Conservation (phyloP, 306 rosid genomes). For the Oxytropis ochrocephala region DNA sequence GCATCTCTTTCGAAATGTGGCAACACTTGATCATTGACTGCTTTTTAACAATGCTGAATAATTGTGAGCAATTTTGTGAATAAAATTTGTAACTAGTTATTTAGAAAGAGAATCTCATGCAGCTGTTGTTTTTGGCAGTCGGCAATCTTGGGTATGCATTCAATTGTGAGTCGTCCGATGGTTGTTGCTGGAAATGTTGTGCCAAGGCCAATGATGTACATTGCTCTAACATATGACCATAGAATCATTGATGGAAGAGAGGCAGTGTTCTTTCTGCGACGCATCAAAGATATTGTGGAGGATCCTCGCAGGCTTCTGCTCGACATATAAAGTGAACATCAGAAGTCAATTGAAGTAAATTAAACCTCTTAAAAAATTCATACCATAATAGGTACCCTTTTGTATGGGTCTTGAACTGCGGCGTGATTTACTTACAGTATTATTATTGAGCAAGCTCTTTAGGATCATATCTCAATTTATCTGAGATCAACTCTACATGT, state of each 20-base stretch:
- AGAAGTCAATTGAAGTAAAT: background rate
- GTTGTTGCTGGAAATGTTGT: constrained; percentile 66
- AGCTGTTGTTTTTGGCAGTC: constrained; percentile 45
- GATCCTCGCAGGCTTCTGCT: constrained; percentile 81
- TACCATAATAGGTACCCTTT: constrained; percentile 23
- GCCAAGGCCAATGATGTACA: constrained; percentile 73
- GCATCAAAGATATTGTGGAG: constrained; percentile 70
- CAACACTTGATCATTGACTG: background rate
- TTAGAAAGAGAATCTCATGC: background rate
- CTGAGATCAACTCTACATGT: constrained; percentile 7
- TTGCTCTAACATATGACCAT: constrained; percentile 81
- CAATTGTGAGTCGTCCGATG: constrained; percentile 64
- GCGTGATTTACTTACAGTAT: constrained; percentile 24
- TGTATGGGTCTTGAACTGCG: constrained; percentile 27
- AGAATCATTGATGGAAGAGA: constrained; percentile 87
- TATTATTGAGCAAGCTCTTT: constrained; percentile 18
- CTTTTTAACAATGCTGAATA: background rate
- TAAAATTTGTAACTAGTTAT: background rate
- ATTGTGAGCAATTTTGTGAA: background rate
- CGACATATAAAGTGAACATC: constrained; percentile 40
- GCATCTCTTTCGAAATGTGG: background rate
- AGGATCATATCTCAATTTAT: background rate
- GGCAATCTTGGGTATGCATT: constrained; percentile 85
- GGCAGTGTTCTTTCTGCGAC: constrained; percentile 80
- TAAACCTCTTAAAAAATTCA: constrained; percentile 22